phyloP scores from a whole-genome alignment of 208 protist genomes.

The Plasmodiophora brassicae region DNA sequence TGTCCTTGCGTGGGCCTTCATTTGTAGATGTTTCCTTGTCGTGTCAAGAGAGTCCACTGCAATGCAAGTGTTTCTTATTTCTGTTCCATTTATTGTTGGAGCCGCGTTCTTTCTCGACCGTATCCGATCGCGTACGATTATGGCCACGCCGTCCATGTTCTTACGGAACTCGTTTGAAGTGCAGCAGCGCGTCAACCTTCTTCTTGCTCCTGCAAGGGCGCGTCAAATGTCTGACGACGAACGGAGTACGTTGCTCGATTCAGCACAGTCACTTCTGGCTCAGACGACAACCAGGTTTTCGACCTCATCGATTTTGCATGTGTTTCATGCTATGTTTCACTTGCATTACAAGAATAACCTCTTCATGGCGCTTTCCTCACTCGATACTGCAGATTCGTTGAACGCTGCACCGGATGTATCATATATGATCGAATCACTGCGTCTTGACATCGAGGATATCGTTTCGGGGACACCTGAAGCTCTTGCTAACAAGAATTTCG shows the following conservation, averaged over 20 bases:
- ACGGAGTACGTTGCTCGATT: neutral
- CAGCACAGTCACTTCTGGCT: neutral
- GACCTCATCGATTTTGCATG: neutral
- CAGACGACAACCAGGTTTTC: neutral
- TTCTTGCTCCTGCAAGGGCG: neutral
- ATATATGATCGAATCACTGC: neutral
- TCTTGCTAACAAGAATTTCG: neutral
- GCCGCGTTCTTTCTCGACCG: neutral
- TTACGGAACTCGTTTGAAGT: neutral
- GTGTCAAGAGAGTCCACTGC: neutral
- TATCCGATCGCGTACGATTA: neutral
- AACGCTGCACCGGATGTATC: neutral
- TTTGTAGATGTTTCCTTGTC: neutral
- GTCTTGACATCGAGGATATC: neutral
- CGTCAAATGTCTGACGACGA: neutral
- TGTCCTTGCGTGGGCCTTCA: neutral
- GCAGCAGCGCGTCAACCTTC: neutral
- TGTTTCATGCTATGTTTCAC: constrained; percentile 4
- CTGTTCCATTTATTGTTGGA: constrained; percentile 21
- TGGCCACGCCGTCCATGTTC: neutral
- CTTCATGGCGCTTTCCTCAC: neutral
- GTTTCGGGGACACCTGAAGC: neutral
- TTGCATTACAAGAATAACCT: neutral
- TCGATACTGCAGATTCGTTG: neutral
- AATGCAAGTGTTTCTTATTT: constrained; percentile 20